Evolutionary conservation across 768 basidiomycete species (phyloP).

Genomic region (Floccularia luteovirens): DNA sequence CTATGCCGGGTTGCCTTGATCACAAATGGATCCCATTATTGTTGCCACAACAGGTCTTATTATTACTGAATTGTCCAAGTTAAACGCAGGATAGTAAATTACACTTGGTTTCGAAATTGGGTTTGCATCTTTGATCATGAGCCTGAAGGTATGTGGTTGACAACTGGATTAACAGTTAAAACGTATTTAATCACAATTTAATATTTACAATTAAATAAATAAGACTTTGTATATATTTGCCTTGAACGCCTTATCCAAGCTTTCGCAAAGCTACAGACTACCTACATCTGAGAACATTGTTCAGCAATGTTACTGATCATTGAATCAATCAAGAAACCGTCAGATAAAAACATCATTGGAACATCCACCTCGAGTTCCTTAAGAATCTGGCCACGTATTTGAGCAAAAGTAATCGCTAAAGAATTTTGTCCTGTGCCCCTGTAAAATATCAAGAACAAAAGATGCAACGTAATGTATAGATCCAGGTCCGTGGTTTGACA

Average conservation of each 20-base stretch:
- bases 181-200: no score
- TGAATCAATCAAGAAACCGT: constrained; percentile 10
- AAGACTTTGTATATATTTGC: neutral
- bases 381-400: constrained; percentile 11
- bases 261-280: neutral
- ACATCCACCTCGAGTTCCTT: constrained; percentile 10
- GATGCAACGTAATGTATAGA: no score
- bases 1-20: no score
- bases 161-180: neutral
- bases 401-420: constrained; percentile 14
- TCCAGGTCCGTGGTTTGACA: no score
- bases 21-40: no score
- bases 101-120: neutral
- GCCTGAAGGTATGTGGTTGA: neutral
- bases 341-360: constrained; percentile 12
- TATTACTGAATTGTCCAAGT: no score
- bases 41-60: no score
- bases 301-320: constrained; percentile 9
- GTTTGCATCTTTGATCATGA: neutral
- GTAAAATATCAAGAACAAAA: no score
- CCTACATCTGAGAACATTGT: neutral
- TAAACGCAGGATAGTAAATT: no score
- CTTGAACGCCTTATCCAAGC: neutral
- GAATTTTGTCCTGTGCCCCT: no score
- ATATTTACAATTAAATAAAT: neutral